Base-by-base conservation (phyloP, 169 alveolate genomes). In the Cyclospora cayetanensis region DNA sequence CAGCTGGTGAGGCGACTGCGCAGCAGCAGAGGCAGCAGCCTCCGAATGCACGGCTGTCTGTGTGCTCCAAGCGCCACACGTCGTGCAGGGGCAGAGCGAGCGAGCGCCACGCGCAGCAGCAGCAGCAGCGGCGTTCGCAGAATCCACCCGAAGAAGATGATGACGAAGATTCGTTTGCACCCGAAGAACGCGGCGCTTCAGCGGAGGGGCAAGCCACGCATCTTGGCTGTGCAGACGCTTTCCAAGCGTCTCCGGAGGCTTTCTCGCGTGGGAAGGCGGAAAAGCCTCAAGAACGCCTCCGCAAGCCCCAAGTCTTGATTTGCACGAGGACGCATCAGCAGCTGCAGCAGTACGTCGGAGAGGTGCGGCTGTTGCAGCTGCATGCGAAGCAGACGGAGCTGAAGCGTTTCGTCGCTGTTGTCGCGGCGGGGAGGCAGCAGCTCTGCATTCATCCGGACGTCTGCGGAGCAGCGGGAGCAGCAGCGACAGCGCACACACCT, bases 241-340 rank as follows among this genome's bases (percentile, higher is more conserved):
- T 46, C 15, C 7, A 46, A 46, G 15, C 7, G n/a, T 15, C 60
- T 46, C 60, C 15, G 15, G 15, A 15, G 7, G 60, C 15, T 15
- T 46, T 43, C 65, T 18, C 20, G 34, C 66, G n/a, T 76, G 43
- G 22, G n/a, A 42, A 35, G 42, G 29, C 43, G 4, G 25, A n/a
- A 42, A 76, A 41, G 42, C 42, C 15, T 12, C 29, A 7, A 43
- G 63, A 60, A 25, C 3, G 42, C 34, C 74, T 66, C 43, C 90
- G 50, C 60, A 72, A 50, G 29, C 72, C 90, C 39, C 94, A 95
- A 95, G 77, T 95, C 35, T 66, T 95, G 41, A 93, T 95, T 20
- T 88, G 95, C 92, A 95, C 95, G 79, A 63, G 96, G 46, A 95
- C 95, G 27, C 96, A 95, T 55, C 90, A 95, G 37, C 96, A 95